Evolutionary conservation across 2,329 filamentous ascomycete species (phyloP), one percentile per base, ranked within the genome.

Genomic region (Escovopsis weberi): DNA sequence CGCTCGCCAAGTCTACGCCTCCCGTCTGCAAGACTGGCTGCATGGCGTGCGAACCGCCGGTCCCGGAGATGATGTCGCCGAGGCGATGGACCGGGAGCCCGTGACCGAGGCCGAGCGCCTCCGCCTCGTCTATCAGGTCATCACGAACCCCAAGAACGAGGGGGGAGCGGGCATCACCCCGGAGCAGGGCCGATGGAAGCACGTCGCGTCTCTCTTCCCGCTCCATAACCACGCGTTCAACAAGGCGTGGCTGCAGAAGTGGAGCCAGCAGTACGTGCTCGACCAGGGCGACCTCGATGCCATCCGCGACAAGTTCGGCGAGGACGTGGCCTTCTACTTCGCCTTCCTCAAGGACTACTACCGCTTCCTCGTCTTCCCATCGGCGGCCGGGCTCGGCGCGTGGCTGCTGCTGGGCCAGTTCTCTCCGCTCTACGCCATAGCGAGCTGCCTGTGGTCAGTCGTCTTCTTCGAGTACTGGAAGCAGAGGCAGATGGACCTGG

Each of bases 401-500:
- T 95, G 86, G 84, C 60, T 88, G 28, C 66, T 94, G n/a, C 68
- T 94, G 0, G 86, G 86, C 8, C 75, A 82, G 44, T 96, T 87
- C 62, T 94, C 88, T 2, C 75, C 79, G 44, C 61, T 87, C 40
- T 95, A 93, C 53, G 85, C 83, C 12, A 60, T 88, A 1, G 70
- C 81, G 37, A 88, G 81, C 56, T 82, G 79, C 32, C 65, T 94
- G n/a, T 94, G 88, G 85, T 82, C 82, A 44, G 79, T 91, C 3
- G 67, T 89, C 39, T 95, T 95, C 56, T 82, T 94, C 44, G 89
- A 96, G 58, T 94, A 84, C 61, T 96, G 89, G 89, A 94, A 93
- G 65, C 82, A 89, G 53, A 85, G 93, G 59, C 86, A 96, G 60
- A 69, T 80, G 2, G 88, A 96, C 55, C 69, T 96, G 7, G 80